A percentile compares a stretch with the other conserved stretches of the same genome.
phyloP scores from a whole-genome alignment of 139 green algal genomes.

The Coccomyxa sp. region DNA sequence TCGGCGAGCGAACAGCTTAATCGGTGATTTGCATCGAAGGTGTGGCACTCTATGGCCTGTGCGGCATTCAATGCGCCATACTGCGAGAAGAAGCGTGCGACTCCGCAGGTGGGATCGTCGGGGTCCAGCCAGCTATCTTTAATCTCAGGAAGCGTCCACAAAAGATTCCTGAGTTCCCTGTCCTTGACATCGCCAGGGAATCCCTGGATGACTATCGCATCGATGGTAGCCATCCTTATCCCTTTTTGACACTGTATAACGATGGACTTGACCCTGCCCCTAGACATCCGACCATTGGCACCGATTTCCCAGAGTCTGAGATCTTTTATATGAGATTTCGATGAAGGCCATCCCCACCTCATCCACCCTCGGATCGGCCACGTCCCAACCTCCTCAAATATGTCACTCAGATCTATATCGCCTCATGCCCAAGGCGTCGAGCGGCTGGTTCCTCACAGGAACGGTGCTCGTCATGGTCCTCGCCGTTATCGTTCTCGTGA shows the following conservation, averaged over 20 bases:
- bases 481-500: background rate
- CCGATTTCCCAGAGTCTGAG: background rate
- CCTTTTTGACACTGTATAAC: background rate
- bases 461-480: background rate
- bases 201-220: background rate
- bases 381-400: no score
- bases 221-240: background rate
- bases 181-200: background rate
- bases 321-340: constrained; percentile 1
- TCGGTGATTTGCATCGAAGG: background rate
- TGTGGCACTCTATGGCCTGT: background rate
- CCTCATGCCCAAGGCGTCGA: background rate
- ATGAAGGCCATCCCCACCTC: background rate
- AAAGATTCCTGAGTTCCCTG: background rate
- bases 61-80: background rate
- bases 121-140: background rate
- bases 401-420: background rate
- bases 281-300: background rate
- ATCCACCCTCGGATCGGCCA: background rate
- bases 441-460: background rate
- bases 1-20: background rate
- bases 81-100: background rate
- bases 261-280: background rate
- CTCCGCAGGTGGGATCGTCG: background rate
- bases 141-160: background rate